phyloP scores from a whole-genome alignment of 305 asterid genomes.

The Vinca major region DNA sequence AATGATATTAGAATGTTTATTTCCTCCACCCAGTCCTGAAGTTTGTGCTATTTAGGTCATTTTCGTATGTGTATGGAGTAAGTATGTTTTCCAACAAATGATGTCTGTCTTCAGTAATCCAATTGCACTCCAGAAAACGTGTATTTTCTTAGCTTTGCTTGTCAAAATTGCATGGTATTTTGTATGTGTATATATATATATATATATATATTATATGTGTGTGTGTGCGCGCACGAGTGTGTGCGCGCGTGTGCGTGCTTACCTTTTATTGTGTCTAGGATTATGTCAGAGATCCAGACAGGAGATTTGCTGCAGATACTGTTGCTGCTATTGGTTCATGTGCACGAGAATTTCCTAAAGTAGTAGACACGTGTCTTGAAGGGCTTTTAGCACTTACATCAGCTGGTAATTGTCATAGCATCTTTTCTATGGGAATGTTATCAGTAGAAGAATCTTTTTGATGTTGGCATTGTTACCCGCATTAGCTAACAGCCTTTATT shows the following conservation, averaged over 20 bases:
- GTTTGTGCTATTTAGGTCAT: not conserved
- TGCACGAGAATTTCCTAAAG: constrained; percentile 62
- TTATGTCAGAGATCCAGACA: constrained; percentile 85
- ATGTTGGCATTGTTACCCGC: constrained; percentile 10
- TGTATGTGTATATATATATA: not conserved
- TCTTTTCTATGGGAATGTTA: constrained; percentile 20
- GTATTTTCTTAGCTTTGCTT: not conserved
- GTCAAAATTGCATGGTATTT: constrained; percentile 1
- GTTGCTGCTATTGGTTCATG: constrained; percentile 91
- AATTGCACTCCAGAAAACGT: not conserved
- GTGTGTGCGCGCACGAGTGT: too few species aligned
- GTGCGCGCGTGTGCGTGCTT: constrained; percentile 15
- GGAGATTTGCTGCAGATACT: constrained; percentile 90
- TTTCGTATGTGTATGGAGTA: not conserved
- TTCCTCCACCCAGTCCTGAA: not conserved
- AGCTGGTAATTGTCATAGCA: constrained; percentile 38
- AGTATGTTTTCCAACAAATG: not conserved
- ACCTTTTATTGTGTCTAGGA: constrained; percentile 45
- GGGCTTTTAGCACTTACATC: constrained; percentile 63
- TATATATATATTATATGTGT: too few species aligned
- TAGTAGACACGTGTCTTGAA: constrained; percentile 69
- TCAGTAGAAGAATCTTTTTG: constrained; percentile 16
- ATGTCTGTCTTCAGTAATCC: not conserved
- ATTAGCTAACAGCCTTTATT: constrained; percentile 20
- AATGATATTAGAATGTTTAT: not conserved